Evolutionary conservation across 495 filamentous ascomycete species (phyloP).

Genomic region (Penicillium silybi): DNA sequence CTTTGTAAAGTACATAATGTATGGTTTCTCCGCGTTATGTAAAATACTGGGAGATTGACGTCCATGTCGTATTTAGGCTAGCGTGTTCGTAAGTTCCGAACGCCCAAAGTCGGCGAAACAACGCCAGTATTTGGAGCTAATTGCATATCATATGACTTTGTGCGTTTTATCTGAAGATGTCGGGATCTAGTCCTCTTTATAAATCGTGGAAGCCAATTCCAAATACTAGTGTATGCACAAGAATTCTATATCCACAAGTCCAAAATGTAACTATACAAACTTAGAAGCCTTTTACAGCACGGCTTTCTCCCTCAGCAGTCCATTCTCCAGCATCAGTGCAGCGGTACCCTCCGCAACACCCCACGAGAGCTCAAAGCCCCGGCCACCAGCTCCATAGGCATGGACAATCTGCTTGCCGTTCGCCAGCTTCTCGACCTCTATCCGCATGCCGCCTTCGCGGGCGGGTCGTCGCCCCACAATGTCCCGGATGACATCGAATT

Average conservation of each 20-base stretch:
- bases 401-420: slow-evolving; percentile 45
- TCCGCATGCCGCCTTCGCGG: slow-evolving; percentile 40
- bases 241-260: not conserved
- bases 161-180: no score
- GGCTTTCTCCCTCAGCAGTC: slow-evolving; percentile 25
- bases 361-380: slow-evolving; percentile 50
- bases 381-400: slow-evolving; percentile 60
- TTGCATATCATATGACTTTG: no score
- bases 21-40: no score
- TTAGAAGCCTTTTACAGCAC: slow-evolving; percentile 17
- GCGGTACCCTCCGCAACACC: slow-evolving; percentile 40
- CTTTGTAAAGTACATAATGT: no score
- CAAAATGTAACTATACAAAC: not conserved
- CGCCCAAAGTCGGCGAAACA: no score
- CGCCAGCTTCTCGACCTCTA: slow-evolving; percentile 34
- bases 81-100: no score
- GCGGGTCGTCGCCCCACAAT: slow-evolving; percentile 44
- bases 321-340: slow-evolving; percentile 27
- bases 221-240: not conserved
- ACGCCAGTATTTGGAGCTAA: no score
- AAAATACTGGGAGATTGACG: no score
- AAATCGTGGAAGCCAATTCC: no score
- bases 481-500: slow-evolving; percentile 45
- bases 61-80: no score
- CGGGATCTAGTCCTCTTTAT: no score